phyloP scores from a whole-genome alignment of 2,329 filamentous ascomycete genomes.

The Cladosporium sp. region DNA sequence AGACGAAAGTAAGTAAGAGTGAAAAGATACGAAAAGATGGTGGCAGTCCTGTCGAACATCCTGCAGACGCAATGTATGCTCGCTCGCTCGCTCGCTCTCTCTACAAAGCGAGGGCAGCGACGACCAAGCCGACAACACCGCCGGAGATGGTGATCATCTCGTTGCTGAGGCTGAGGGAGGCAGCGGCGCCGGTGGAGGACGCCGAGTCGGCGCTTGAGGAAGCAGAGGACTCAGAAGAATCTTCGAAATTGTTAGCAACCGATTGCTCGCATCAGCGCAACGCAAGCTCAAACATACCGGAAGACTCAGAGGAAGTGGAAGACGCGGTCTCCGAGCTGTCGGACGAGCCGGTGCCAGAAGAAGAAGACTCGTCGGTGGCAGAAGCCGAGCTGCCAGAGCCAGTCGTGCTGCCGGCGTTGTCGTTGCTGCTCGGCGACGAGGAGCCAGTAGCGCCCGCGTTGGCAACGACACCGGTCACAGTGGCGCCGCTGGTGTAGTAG shows the following conservation, averaged over 20 bases:
- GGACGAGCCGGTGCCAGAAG: slow-evolving; percentile 2
- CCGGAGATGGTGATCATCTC: slow-evolving; percentile 1
- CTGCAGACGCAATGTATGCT: too few relatives aligned
- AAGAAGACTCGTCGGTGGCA: not conserved
- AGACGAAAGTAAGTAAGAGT: too few relatives aligned
- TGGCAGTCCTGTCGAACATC: too few relatives aligned
- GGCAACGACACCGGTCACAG: slow-evolving; percentile 18
- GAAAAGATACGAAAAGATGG: too few relatives aligned
- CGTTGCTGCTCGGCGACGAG: not conserved
- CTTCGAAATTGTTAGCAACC: not conserved
- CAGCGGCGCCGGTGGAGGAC: slow-evolving; percentile 3
- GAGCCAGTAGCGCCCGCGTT: slow-evolving; percentile 15
- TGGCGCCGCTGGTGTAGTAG: slow-evolving; percentile 6
- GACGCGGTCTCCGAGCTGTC: slow-evolving; percentile 1
- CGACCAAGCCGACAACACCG: slow-evolving; percentile 3
- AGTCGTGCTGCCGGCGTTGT: not conserved
- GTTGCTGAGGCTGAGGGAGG: slow-evolving; percentile 1
- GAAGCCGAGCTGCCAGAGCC: not conserved
- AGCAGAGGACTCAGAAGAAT: not conserved
- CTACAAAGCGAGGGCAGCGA: slow-evolving; percentile 5
- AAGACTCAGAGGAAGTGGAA: not conserved
- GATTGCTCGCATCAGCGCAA: not conserved
- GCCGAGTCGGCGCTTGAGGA: not conserved
- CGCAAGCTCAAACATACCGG: not conserved
- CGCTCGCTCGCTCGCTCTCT: too few relatives aligned